Evolutionary conservation across 306 rosid species (phyloP).

Genomic region (Rosa persica): DNA sequence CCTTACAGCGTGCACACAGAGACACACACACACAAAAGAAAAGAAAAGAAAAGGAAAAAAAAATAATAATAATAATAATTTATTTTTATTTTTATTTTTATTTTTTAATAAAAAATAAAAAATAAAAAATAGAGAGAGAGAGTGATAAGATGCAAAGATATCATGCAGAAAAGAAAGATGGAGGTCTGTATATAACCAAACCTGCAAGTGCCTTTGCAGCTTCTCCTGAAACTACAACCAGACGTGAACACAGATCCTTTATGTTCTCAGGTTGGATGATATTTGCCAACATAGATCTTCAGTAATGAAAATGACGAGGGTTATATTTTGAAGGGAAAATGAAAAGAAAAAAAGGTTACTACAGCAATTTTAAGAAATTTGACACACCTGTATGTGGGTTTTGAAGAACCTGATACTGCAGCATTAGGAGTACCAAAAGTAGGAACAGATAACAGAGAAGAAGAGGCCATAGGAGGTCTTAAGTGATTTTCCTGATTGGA

Average conservation of each 20-base stretch:
- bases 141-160: neutral
- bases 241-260: constrained; percentile 65
- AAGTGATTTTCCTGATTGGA: constrained; percentile 53
- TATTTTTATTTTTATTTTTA: no score
- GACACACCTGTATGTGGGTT: constrained; percentile 52
- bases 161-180: constrained; percentile 18
- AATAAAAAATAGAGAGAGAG: neutral
- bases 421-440: constrained; percentile 30
- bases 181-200: constrained; percentile 32
- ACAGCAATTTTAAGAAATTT: constrained; percentile 20
- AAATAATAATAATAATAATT: no score
- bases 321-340: constrained; percentile 20
- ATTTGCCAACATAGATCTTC: constrained; percentile 67
- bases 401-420: constrained; percentile 47
- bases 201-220: constrained; percentile 57
- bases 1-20: neutral
- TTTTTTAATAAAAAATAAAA: no score
- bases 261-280: constrained; percentile 61
- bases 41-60: neutral
- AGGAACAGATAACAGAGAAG: constrained; percentile 34
- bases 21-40: neutral
- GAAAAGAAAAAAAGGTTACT: neutral
- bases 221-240: constrained; percentile 58
- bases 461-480: constrained; percentile 29
- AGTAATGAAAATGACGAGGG: constrained; percentile 29